phyloP scores from a whole-genome alignment of 2,329 filamentous ascomycete species.

The Pyrenophora tritici-repentis region DNA sequence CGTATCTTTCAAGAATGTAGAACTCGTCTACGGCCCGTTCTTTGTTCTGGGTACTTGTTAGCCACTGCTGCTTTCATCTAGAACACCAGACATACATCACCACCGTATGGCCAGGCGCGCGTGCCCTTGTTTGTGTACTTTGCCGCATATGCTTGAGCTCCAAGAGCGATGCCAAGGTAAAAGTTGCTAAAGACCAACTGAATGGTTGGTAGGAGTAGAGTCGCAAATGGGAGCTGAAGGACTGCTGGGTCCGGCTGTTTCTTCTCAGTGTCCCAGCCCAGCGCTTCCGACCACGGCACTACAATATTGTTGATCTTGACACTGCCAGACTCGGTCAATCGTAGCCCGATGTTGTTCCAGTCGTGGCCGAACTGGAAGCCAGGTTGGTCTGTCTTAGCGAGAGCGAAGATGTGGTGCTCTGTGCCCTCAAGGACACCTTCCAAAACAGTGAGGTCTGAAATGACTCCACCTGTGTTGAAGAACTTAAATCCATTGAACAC shows the following conservation, averaged over 20 bases:
- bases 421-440: slow-evolving; percentile 66
- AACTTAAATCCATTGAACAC: slow-evolving; percentile 67
- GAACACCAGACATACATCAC: slow-evolving; percentile 49
- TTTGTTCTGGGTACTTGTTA: slow-evolving; percentile 52
- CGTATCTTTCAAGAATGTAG: slow-evolving; percentile 68
- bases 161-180: slow-evolving; percentile 66
- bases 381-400: slow-evolving; percentile 62
- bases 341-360: slow-evolving; percentile 68
- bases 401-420: slow-evolving; percentile 65
- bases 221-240: slow-evolving; percentile 60
- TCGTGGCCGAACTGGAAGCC: slow-evolving; percentile 64
- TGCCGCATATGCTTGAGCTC: slow-evolving; percentile 60
- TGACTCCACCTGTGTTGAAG: slow-evolving; percentile 70
- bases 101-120: slow-evolving; percentile 67
- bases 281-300: slow-evolving; percentile 64
- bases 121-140: slow-evolving; percentile 63
- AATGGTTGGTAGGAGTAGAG: slow-evolving; percentile 65
- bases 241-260: slow-evolving; percentile 59
- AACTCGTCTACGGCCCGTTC: slow-evolving; percentile 65
- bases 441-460: slow-evolving; percentile 68
- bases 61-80: too few species aligned
- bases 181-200: slow-evolving; percentile 71
- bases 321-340: slow-evolving; percentile 67
- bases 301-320: slow-evolving; percentile 64
- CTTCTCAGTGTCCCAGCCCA: slow-evolving; percentile 61